Evolutionary conservation across 129 eudicot genomes (phyloP).

Genomic region (Glebionis coronaria): DNA sequence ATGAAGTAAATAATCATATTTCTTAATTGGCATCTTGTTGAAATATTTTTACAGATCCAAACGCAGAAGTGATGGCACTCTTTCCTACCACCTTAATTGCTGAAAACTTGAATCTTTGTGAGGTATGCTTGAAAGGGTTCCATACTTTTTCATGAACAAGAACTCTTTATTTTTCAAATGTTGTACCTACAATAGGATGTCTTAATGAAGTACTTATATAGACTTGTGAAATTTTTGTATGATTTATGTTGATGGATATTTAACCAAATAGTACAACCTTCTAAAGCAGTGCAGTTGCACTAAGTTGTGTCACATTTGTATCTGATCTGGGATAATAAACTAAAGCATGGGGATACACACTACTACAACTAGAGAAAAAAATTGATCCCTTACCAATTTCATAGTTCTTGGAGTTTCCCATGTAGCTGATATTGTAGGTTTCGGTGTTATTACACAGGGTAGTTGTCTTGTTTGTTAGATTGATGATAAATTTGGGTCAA

Average conservation of each 20-base stretch:
- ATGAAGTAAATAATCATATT: neutral
- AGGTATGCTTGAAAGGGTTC: constrained; percentile 74
- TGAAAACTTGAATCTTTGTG: constrained; percentile 59
- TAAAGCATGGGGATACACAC: neutral
- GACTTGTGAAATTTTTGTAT: neutral
- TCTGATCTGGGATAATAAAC: neutral
- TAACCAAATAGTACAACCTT: constrained; percentile 16
- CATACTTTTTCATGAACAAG: no score
- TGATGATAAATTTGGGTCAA: no score
- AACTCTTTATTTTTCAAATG: neutral
- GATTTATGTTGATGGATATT: constrained; percentile 2
- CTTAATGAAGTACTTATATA: constrained; percentile 5
- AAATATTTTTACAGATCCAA: constrained; percentile 40
- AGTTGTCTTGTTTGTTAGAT: no score
- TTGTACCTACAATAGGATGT: neutral
- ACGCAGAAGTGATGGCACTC: constrained; percentile 60
- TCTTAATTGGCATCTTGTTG: neutral
- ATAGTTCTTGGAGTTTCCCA: neutral
- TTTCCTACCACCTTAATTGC: constrained; percentile 66
- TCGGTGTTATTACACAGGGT: no score
- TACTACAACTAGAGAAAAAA: neutral
- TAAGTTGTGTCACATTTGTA: neutral
- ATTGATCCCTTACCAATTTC: constrained; percentile 4
- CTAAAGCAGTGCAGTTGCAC: constrained; percentile 12
- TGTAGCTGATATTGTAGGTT: no score